Evolutionary conservation across 2,329 filamentous ascomycete species (phyloP), one percentile per base, ranked within the genome.

Genomic region (Blastomyces emzantsi): DNA sequence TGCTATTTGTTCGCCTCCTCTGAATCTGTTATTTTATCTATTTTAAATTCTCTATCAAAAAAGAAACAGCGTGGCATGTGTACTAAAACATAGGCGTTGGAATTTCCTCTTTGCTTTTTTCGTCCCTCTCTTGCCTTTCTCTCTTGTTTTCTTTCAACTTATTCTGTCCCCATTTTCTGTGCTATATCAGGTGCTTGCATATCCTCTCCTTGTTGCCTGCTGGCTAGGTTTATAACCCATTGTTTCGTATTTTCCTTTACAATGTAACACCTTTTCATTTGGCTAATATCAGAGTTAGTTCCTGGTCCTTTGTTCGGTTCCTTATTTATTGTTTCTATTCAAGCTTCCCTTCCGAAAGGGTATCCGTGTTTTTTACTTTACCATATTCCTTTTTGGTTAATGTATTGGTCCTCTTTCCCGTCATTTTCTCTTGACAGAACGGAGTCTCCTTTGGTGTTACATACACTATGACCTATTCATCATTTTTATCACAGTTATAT

Each of bases 61-160:
- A 51, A 51, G 22, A 30, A 45, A 58, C 43, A 45, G 57, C 57
- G 41, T 7, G 41, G 25, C 57, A 59, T 49, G 43, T 60, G 57
- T 60, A 49, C 19, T 13, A 45, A 60, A 60, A 60, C 28, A 49
- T 30, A n/a, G 17, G 57, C 57, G 57, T 60, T 60, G 41, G 57
- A 33, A 47, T 36, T 55, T 43, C 55, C 7, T 30, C 5, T 4
- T 45, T 59, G 11, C 33, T 22, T 58, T 41, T 58, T 19, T 3
- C 25, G 33, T n/a, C 13, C 30, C 33, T 30, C 4, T 25, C 8
- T 19, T 22, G 17, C 19, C 15, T 43, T 59, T 11, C 30, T n/a
- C 39, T 41, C 39, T 28, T n/a, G 25, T 15, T 58, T 52, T 52
- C 49, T 52, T 52, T 28, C 49, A 52, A 13, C 22, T 52, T 52